Conservation (phyloP, 116 monocot species). For the Posidonia oceanica region DNA sequence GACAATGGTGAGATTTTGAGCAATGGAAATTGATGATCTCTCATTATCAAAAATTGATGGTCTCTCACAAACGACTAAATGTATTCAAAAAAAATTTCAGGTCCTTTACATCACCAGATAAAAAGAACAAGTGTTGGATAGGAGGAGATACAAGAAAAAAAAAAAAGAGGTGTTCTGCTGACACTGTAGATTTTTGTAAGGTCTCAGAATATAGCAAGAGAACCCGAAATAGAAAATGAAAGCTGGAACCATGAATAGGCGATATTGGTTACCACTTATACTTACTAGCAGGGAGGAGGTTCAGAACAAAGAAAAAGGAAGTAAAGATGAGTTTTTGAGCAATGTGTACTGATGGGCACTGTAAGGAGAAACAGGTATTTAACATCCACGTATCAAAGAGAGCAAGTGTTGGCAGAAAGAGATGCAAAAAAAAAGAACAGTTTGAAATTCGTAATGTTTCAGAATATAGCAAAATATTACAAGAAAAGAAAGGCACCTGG, state of each 20-base stretch:
- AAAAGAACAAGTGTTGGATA: not conserved
- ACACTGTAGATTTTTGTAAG: not conserved
- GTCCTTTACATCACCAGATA: not conserved
- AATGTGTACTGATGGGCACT: not conserved
- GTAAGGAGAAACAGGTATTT: not conserved
- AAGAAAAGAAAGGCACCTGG: slow-evolving; percentile 1
- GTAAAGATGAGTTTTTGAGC: not conserved
- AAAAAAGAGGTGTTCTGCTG: not conserved
- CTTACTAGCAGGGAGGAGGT: too few relatives aligned
- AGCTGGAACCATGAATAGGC: not conserved
- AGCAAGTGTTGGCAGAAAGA: not conserved
- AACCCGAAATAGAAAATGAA: not conserved
- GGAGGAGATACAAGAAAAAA: not conserved
- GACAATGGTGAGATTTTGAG: not conserved
- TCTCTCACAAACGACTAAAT: not conserved
- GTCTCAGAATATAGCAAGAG: not conserved
- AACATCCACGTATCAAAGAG: too few relatives aligned
- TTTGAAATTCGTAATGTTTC: not conserved
- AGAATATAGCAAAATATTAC: not conserved
- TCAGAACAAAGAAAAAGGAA: not conserved
- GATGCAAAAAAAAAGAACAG: not conserved
- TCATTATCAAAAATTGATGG: not conserved
- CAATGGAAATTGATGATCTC: not conserved
- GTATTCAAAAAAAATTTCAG: not conserved
- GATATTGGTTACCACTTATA: too few relatives aligned